Evolutionary conservation across 2,329 filamentous ascomycete genomes (phyloP).

Genomic region (Ophiostoma novo-ulmi): DNA sequence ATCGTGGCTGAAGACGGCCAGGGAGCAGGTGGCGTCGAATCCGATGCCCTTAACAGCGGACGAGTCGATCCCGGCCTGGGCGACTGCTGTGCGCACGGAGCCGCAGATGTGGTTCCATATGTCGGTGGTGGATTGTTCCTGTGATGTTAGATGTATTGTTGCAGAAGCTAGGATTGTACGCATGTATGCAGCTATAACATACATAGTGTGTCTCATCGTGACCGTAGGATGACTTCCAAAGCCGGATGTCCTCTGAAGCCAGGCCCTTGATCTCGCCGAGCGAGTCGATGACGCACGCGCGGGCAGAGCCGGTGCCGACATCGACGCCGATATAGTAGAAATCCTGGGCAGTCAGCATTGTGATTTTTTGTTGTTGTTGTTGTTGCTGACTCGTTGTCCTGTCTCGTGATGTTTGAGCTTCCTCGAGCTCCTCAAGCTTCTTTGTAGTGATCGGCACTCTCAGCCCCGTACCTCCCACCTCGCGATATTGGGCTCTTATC

Average conservation of each 20-base stretch:
- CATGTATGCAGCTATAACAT: slow-evolving; percentile 30
- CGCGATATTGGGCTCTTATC: background rate
- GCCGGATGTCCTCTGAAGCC: slow-evolving; percentile 68
- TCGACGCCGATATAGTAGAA: slow-evolving; percentile 79
- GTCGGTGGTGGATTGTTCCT: slow-evolving; percentile 96
- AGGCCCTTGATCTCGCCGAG: slow-evolving; percentile 80
- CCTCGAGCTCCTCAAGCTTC: background rate
- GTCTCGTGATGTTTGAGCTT: background rate
- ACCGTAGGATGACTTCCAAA: slow-evolving; percentile 72
- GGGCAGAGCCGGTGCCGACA: slow-evolving; percentile 90
- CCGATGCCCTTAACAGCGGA: slow-evolving; percentile 80
- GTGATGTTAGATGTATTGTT: background rate
- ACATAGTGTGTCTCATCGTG: slow-evolving; percentile 57
- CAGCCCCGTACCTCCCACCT: background rate
- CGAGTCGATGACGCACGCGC: slow-evolving; percentile 91
- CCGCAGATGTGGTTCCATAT: slow-evolving; percentile 95
- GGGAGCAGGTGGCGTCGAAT: slow-evolving; percentile 97
- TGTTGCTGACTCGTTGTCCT: too few relatives aligned
- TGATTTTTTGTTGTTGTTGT: background rate
- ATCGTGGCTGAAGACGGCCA: slow-evolving; percentile 82
- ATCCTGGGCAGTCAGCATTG: slow-evolving; percentile 31
- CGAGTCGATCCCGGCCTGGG: slow-evolving; percentile 73
- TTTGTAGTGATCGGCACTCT: background rate
- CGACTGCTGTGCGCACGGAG: slow-evolving; percentile 76
- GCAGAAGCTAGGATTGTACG: background rate